Evolutionary conservation across 2,329 filamentous ascomycete genomes (phyloP).

Genomic region (Didymellaceae sp.): DNA sequence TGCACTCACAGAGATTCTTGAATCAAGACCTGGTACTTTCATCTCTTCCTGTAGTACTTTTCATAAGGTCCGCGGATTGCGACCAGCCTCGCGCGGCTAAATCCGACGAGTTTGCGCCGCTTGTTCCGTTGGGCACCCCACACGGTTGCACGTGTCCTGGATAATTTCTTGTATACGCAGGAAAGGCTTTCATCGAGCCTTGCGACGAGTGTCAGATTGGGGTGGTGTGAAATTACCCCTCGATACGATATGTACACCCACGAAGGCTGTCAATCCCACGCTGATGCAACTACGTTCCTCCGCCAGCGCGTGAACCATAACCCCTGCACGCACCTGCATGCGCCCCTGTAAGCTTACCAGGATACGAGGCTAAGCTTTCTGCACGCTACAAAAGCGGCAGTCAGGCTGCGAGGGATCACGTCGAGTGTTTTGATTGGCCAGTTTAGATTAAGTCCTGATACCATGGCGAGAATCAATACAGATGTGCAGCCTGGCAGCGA

Average conservation of each 20-base stretch:
- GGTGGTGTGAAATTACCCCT: too few relatives aligned
- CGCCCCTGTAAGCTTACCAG: not conserved
- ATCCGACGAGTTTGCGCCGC: not conserved
- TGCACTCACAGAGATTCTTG: not conserved
- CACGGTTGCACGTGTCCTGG: not conserved
- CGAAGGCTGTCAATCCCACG: not conserved
- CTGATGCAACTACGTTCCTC: not conserved
- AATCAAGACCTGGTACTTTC: not conserved
- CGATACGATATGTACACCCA: not conserved
- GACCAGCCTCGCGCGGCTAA: slow-evolving; percentile 6
- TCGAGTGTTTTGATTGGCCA: slow-evolving; percentile 3
- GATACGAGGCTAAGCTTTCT: slow-evolving; percentile 10
- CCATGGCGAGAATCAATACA: slow-evolving; percentile 11
- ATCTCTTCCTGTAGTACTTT: not conserved
- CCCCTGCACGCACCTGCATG: slow-evolving; percentile 14
- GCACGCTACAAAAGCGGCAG: not conserved
- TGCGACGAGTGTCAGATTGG: too few relatives aligned
- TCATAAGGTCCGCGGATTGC: not conserved
- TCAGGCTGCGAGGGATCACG: slow-evolving; percentile 1
- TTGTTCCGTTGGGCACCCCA: not conserved
- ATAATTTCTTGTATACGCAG: not conserved
- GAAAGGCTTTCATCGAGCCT: too few relatives aligned
- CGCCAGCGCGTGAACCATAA: not conserved
- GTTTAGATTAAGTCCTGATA: slow-evolving; percentile 10
- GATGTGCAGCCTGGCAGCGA: slow-evolving; percentile 5